Evolutionary conservation across 257 asterid species (phyloP), one percentile per base, ranked within the genome.

Genomic region (Catharanthus roseus): DNA sequence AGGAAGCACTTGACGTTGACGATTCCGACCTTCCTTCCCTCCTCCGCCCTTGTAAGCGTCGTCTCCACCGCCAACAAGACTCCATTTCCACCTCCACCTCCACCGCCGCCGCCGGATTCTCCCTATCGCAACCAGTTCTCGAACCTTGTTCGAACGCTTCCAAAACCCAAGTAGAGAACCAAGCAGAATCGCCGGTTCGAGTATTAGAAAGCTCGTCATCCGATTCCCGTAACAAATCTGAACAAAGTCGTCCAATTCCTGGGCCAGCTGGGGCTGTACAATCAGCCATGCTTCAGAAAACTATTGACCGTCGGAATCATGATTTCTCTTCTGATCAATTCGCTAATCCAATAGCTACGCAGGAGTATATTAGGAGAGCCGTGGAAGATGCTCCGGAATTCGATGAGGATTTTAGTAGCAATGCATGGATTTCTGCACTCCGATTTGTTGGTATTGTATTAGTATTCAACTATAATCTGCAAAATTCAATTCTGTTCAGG

Each of bases 191-290:
- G 16, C 39, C 23, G 42, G 38, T 11, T 67, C 67, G 70, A 68
- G 71, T 39, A 72, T 18, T 8, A 23, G 56, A 67, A 47, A 49
- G 41, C 31, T 49, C 33, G 44, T 29, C 4, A 47, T 31, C 61
- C 12, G 19, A 16, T 47, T 76, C 84, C 61, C 12, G 73, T 65
- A 55, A 84, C 44, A 50, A 16, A 51, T 75, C 58, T 70, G 72
- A 69, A 34, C 76, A 71, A 16, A 82, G 55, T 34, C 74, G 78
- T 45, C 50, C 69, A 51, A 89, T 91, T 70, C 96, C 97, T 1
- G 97, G 97, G 0, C 97, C 97, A 18, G 97, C 97, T 16, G 96
- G 87, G 19, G 82, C 87, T 45, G 89, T 91, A n/a, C 93, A 86
- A 38, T 71, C 86, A 9, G 97, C 97, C 4, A 85, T 91, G 88